Conservation (phyloP, 1,284 basidiomycete genomes). For the Trichosporon faecale region DNA sequence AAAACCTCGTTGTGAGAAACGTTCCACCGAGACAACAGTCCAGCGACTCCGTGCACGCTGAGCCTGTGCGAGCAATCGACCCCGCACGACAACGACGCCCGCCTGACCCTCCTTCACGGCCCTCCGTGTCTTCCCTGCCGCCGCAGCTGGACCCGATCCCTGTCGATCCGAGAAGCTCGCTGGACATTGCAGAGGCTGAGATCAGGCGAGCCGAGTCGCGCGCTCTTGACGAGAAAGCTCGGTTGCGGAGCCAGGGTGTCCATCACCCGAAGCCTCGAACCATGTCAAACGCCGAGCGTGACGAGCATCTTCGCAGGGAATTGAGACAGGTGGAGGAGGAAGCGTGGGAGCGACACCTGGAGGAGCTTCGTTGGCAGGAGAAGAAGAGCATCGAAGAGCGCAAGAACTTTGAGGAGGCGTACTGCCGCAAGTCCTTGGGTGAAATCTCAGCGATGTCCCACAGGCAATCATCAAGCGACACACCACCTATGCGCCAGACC, state of each 20-base stretch:
- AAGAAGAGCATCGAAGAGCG: neutral
- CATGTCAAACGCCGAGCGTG: neutral
- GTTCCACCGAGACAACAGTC: neutral
- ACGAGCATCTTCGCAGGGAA: neutral
- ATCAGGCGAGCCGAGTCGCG: neutral
- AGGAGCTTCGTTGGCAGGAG: neutral
- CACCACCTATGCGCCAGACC: neutral
- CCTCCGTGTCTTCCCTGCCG: neutral
- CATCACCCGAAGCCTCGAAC: neutral
- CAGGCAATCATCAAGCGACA: neutral
- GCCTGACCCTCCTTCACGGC: neutral
- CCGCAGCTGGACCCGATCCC: too few species aligned
- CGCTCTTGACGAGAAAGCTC: neutral
- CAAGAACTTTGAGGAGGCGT: neutral
- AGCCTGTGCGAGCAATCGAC: neutral
- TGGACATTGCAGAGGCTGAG: neutral
- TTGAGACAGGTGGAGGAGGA: neutral
- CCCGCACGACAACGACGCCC: neutral
- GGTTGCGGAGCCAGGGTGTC: neutral
- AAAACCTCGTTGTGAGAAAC: neutral
- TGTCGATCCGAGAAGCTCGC: neutral
- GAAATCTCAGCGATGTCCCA: neutral
- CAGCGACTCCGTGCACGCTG: neutral
- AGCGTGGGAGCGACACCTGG: neutral
- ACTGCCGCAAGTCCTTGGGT: neutral